Evolutionary conservation across 805 yeast species (phyloP).

Genomic region (Candida sphagnicola): DNA sequence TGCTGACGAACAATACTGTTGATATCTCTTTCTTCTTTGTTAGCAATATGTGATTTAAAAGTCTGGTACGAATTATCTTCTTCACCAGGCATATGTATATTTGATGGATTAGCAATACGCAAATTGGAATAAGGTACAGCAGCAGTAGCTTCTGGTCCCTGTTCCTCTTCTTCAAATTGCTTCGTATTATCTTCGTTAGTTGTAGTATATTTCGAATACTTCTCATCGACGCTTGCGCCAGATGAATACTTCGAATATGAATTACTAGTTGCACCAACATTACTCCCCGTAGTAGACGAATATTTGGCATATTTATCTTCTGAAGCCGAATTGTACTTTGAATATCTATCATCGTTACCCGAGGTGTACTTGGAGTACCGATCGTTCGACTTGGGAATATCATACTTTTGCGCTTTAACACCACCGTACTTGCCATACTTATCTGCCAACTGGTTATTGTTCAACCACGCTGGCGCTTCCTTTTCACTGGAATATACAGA

Average conservation of each 20-base stretch:
- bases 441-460: constrained; percentile 15
- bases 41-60: constrained; percentile 34
- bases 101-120: constrained; percentile 20
- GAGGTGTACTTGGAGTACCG: not conserved
- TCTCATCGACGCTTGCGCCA: not conserved
- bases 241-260: not conserved
- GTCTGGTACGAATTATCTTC: constrained; percentile 24
- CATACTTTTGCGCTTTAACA: constrained; percentile 7
- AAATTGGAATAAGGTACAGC: constrained; percentile 19
- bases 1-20: constrained; percentile 75
- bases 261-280: not conserved
- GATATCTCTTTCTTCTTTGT: constrained; percentile 37
- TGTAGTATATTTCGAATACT: not conserved
- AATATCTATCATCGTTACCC: constrained; percentile 11
- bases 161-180: constrained; percentile 4
- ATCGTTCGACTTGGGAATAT: not conserved
- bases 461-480: constrained; percentile 39
- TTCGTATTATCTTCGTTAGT: constrained; percentile 1
- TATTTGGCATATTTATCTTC: constrained; percentile 10
- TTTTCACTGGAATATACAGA: constrained; percentile 25
- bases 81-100: constrained; percentile 7
- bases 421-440: constrained; percentile 40
- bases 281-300: constrained; percentile 3
- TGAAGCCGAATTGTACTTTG: constrained; percentile 11
- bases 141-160: constrained; percentile 6